Evolutionary conservation across 805 yeast species (phyloP).

Genomic region (Yamadazyma endophytica): DNA sequence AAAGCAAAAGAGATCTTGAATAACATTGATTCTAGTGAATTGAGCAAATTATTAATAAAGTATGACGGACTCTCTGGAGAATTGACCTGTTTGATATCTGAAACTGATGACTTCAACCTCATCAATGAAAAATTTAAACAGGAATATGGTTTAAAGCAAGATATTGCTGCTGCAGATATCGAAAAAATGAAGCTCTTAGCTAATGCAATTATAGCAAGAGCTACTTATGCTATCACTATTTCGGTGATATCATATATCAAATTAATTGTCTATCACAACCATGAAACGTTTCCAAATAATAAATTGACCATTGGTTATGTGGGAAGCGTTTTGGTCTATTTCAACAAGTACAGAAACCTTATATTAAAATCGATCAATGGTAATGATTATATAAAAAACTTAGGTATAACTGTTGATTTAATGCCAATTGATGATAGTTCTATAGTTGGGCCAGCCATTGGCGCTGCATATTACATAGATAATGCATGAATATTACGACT

Average conservation of each 20-base stretch:
- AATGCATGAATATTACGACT: no score
- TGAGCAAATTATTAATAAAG: constrained; percentile 10
- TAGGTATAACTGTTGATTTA: constrained; percentile 33
- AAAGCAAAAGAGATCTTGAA: constrained; percentile 23
- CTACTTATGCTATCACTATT: constrained; percentile 40
- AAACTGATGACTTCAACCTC: constrained; percentile 15
- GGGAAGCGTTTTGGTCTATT: constrained; percentile 49
- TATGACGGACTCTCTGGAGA: constrained; percentile 40
- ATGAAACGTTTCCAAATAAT: constrained; percentile 15
- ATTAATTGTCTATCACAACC: constrained; percentile 19
- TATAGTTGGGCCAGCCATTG: constrained; percentile 52
- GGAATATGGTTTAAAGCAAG: constrained; percentile 18
- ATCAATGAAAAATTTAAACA: constrained; percentile 17
- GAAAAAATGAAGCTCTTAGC: constrained; percentile 26
- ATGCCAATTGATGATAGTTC: constrained; percentile 43
- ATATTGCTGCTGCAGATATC: constrained; percentile 19
- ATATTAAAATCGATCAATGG: constrained; percentile 20
- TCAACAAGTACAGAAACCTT: constrained; percentile 31
- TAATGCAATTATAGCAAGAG: constrained; percentile 38
- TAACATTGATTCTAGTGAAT: constrained; percentile 8
- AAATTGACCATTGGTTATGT: constrained; percentile 41
- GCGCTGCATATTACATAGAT: constrained; percentile 36
- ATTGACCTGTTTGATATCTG: constrained; percentile 35
- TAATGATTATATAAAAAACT: constrained; percentile 17
- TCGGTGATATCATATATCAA: constrained; percentile 35